Percentiles rank a stretch among this genome's conserved stretches.
These are phyloP conservation scores for Trichoderma guizhouense DNA, from an alignment of 2,329 filamentous ascomycete species.

Conservation along the genomic window DNA sequence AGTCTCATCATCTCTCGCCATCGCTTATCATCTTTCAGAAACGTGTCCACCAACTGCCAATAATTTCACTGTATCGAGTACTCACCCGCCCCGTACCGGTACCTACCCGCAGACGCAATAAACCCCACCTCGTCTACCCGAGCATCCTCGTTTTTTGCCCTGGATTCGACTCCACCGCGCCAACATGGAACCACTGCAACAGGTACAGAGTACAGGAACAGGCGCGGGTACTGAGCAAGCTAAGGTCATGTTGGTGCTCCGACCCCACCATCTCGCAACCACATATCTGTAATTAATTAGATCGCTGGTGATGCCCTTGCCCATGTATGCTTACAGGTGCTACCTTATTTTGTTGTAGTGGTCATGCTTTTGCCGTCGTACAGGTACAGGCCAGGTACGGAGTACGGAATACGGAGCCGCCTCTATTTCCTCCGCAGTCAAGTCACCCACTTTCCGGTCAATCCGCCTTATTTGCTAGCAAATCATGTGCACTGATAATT, in stretches of 20 bases:
- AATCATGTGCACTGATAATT: not conserved
- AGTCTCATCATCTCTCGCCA: slow-evolving; percentile 6
- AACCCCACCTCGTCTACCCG: not conserved
- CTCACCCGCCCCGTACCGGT: not conserved
- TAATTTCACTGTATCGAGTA: not conserved
- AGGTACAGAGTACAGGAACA: not conserved
- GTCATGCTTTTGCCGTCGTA: not conserved
- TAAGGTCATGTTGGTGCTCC: not conserved
- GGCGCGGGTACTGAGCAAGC: not conserved
- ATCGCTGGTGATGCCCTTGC: slow-evolving; percentile 8
- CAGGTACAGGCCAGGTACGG: not conserved
- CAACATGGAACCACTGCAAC: not conserved
- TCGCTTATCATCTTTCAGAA: slow-evolving; percentile 17
- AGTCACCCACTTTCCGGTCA: not conserved
- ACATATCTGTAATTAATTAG: not conserved
- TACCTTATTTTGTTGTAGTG: slow-evolving; percentile 2
- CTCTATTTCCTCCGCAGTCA: not conserved
- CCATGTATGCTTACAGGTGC: slow-evolving; percentile 5
- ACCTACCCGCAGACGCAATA: not conserved
- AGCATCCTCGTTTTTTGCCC: not conserved
- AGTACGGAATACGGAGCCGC: not conserved
- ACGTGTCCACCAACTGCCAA: not conserved
- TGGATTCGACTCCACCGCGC: not conserved
- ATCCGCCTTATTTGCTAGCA: not conserved
- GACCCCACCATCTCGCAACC: slow-evolving; percentile 11